Evolutionary conservation across 805 yeast genomes (phyloP).

Genomic region (Schwanniomyces polymorphus): DNA sequence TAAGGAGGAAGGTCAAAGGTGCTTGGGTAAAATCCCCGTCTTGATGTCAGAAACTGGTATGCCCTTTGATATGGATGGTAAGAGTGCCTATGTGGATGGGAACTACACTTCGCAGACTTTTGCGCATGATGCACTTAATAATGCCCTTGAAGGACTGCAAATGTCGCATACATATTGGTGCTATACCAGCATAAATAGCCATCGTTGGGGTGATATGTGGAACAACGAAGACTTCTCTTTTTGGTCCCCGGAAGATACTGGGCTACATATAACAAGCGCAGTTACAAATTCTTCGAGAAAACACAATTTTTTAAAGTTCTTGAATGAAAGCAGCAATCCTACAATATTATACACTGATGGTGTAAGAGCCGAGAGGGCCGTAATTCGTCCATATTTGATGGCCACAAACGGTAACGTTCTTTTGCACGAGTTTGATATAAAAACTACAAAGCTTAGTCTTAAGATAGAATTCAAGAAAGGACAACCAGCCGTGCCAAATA

Average conservation of each 20-base stretch:
- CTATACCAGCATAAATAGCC: constrained; percentile 70
- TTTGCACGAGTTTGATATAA: constrained; percentile 59
- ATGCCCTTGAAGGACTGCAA: constrained; percentile 73
- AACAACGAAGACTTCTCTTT: constrained; percentile 92
- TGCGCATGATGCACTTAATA: constrained; percentile 81
- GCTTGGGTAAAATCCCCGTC: constrained; percentile 72
- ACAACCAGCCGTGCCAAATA: constrained; percentile 42
- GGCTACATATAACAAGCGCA: constrained; percentile 14
- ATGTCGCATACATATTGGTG: constrained; percentile 85
- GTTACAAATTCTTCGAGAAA: too few relatives aligned
- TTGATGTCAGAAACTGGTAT: constrained; percentile 94
- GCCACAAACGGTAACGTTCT: constrained; percentile 60
- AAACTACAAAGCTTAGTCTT: constrained; percentile 46
- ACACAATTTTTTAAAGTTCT: too few relatives aligned
- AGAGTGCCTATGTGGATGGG: constrained; percentile 65
- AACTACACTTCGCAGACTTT: constrained; percentile 71
- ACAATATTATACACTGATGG: constrained; percentile 42
- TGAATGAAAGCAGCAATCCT: not conserved
- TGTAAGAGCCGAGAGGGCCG: constrained; percentile 71
- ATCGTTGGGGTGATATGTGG: constrained; percentile 90
- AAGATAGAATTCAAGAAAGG: constrained; percentile 33
- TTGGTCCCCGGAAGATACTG: constrained; percentile 68
- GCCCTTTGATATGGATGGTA: constrained; percentile 93
- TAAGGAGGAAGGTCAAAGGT: constrained; percentile 58
- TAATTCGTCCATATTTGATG: constrained; percentile 74